Evolutionary conservation across 1,139 yeast species (phyloP), one percentile per base, ranked within the genome.

Genomic region (Geotrichum phurueaensis): DNA sequence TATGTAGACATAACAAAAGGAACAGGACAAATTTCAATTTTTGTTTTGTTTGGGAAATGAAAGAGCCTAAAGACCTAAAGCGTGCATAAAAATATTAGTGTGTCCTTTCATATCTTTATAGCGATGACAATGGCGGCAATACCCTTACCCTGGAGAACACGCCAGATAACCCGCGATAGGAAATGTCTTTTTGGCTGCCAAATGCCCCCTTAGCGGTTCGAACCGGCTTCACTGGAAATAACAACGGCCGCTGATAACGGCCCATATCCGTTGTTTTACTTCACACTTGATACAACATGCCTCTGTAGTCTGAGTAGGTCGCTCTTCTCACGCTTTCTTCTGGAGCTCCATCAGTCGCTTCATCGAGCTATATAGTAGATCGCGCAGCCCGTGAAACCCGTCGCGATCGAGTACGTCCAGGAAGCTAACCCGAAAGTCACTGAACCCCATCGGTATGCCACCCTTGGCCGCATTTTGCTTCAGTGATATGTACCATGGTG

Each of bases 401-500:
- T 57, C 52, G 2, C 50, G 39, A 31, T 62, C 57, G 33, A 67
- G 54, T n/a, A 48, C 56, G 29, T 62, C 58, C 49, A 67, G 54
- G 22, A 65, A 58, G 10, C 59, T 63, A 10, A 58, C 52, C 29
- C 66, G 53, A 50, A 67, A 66, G 20, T 65, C 66, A 29, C 63
- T 62, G 49, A 62, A 67, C 2, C 63, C 53, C 27, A 65, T 15
- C 18, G 57, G 29, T 3, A 66, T 36, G 33, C 69, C 66, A 1
- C 66, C 66, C 18, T 54, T 54, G 3, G 50, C 45, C 1, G 53
- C 53, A 25, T 56, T 57, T 25, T 27, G 45, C 23, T 53, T 50
- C 27, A 65, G 57, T 4, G 64, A 50, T 1, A 57, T 61, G 23
- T 60, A 58, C 12, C 64, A 63, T 4, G 66, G 64, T 0, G 85